Conservation (phyloP, 2,329 filamentous ascomycete species). For the Exophiala lecanii-corni region DNA sequence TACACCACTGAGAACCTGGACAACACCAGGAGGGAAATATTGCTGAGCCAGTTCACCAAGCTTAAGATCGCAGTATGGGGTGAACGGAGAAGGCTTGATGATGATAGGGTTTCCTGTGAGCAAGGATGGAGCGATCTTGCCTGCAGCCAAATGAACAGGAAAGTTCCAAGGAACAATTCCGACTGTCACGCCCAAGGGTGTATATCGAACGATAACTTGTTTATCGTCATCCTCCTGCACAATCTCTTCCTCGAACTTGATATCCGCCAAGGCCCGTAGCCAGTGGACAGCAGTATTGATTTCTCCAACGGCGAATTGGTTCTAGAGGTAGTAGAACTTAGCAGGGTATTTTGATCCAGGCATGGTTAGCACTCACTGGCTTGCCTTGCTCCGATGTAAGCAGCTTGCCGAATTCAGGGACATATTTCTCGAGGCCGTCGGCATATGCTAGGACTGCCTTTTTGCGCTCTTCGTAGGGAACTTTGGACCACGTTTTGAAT, state of each 20-base stretch:
- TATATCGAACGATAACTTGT: slow-evolving; percentile 31
- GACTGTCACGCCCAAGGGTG: slow-evolving; percentile 40
- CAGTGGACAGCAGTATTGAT: slow-evolving; percentile 19
- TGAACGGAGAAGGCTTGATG: slow-evolving; percentile 56
- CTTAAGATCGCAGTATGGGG: slow-evolving; percentile 49
- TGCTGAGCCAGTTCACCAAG: slow-evolving; percentile 54
- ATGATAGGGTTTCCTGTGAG: slow-evolving; percentile 53
- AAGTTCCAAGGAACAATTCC: slow-evolving; percentile 61
- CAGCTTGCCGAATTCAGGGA: slow-evolving; percentile 34
- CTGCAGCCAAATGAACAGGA: slow-evolving; percentile 38
- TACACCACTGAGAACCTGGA: slow-evolving; percentile 54
- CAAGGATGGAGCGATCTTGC: slow-evolving; percentile 49
- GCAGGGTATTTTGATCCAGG: no score
- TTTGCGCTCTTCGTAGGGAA: slow-evolving; percentile 33
- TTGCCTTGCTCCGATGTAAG: slow-evolving; percentile 43
- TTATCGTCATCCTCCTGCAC: slow-evolving; percentile 24
- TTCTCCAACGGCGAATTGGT: slow-evolving; percentile 23
- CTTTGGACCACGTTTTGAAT: slow-evolving; percentile 46
- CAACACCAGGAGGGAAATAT: slow-evolving; percentile 59
- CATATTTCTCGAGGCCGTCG: slow-evolving; percentile 34
- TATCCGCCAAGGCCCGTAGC: slow-evolving; percentile 16
- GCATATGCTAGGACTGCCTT: slow-evolving; percentile 32
- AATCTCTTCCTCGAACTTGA: slow-evolving; percentile 23
- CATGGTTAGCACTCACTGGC: slow-evolving; percentile 30
- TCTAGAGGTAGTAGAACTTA: slow-evolving; percentile 10